Evolutionary conservation across 345 rosid genomes (phyloP).

Genomic region (Melaleuca alternifolia): DNA sequence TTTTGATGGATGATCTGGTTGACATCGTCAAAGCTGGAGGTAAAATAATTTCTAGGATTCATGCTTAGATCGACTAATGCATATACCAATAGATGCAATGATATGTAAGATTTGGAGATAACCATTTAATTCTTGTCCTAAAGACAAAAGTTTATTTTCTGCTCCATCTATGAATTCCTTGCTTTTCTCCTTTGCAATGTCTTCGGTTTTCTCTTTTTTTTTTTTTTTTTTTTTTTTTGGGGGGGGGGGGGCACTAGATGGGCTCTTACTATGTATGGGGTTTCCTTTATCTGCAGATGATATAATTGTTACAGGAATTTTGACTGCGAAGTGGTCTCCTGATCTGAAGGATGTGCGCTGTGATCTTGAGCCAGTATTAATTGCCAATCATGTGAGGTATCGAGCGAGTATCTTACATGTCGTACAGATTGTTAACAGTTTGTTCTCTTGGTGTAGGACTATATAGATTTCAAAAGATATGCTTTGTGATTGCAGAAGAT

Average conservation of each 20-base stretch:
- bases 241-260: neutral
- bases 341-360: slow-evolving; percentile 87
- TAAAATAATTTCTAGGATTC: slow-evolving; percentile 4
- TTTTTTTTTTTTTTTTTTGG: neutral
- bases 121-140: neutral
- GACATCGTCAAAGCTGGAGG: slow-evolving; percentile 98
- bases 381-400: slow-evolving; percentile 83
- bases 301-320: slow-evolving; percentile 70
- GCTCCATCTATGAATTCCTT: neutral
- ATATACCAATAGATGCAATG: neutral
- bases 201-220: neutral
- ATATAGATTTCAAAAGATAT: neutral
- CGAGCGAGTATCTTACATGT: neutral
- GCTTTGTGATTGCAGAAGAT: neutral
- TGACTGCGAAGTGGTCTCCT: slow-evolving; percentile 96
- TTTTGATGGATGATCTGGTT: slow-evolving; percentile 87
- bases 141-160: neutral
- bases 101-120: neutral
- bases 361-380: slow-evolving; percentile 79
- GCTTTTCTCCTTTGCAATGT: neutral
- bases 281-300: slow-evolving; percentile 45
- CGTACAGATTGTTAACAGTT: neutral
- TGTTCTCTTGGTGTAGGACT: neutral
- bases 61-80: neutral
- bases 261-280: neutral